A percentile compares a stretch with the other conserved stretches of the same genome.
Conservation (phyloP, 2,329 filamentous ascomycete species). For the Neofusicoccum ribis region DNA sequence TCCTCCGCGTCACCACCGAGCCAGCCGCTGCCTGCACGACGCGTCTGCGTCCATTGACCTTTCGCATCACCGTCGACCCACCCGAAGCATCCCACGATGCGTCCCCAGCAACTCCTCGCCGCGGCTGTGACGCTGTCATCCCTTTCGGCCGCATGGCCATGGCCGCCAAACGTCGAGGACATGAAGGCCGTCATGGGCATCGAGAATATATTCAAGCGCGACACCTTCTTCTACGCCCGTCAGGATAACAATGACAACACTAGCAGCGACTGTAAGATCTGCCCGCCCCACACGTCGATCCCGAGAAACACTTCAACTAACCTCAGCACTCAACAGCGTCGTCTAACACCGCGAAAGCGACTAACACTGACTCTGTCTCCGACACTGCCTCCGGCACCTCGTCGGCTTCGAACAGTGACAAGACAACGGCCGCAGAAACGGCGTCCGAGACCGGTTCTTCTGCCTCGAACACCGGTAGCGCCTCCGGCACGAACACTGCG, state of each 20-base stretch:
- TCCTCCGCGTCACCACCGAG: background rate
- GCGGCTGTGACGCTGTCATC: conserved; percentile 40
- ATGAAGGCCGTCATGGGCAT: conserved; percentile 19
- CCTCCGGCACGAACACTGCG: background rate
- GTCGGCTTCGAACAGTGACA: background rate
- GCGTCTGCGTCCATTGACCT: conserved; percentile 7
- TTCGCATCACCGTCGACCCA: background rate
- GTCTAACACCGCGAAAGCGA: background rate
- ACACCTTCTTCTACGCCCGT: conserved; percentile 5
- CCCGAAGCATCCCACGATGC: conserved; percentile 29
- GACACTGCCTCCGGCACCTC: background rate
- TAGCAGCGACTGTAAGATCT: conserved; percentile 6
- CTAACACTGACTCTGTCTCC: background rate
- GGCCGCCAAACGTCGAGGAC: conserved; percentile 17
- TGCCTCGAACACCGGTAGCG: background rate
- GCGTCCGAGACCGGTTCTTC: background rate
- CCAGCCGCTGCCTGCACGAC: background rate
- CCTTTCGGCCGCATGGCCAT: conserved; percentile 34
- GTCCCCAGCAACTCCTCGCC: conserved; percentile 40
- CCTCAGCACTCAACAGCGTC: background rate
- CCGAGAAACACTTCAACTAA: background rate
- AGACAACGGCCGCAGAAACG: background rate
- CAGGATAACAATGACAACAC: background rate
- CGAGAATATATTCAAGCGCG: conserved; percentile 11
- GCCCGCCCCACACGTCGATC: background rate